Conservation (phyloP, 495 filamentous ascomycete genomes). For the Chaetomium fimeti region DNA sequence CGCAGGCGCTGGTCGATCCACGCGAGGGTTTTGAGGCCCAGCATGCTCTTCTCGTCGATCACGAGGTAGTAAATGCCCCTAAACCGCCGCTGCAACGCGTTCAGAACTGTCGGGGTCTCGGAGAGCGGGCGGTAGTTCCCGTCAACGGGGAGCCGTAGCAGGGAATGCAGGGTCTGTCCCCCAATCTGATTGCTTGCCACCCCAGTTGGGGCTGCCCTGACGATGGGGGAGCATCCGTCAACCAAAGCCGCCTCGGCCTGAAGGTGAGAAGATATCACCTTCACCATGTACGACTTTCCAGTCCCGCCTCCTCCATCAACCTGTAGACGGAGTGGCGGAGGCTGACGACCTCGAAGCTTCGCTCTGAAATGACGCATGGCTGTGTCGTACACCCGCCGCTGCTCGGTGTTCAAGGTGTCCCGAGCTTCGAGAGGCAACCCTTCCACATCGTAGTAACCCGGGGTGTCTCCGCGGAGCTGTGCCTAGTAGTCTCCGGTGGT, state of each 20-base stretch:
- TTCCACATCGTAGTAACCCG: constrained; percentile 6
- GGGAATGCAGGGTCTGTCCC: constrained; percentile 9
- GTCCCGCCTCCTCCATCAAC: constrained; percentile 8
- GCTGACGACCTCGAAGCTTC: not conserved
- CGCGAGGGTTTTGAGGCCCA: constrained; percentile 8
- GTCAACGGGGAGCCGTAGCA: constrained; percentile 4
- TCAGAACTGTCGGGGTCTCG: constrained; percentile 1
- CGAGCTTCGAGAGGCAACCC: constrained; percentile 4
- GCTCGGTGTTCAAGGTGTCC: constrained; percentile 7
- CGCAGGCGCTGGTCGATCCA: constrained; percentile 13
- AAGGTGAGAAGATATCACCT: constrained; percentile 11
- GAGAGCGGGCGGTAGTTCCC: constrained; percentile 6
- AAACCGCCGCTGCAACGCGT: constrained; percentile 8
- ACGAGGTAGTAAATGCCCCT: constrained; percentile 11
- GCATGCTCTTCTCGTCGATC: constrained; percentile 12
- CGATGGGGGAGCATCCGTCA: constrained; percentile 1
- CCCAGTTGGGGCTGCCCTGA: constrained; percentile 11
- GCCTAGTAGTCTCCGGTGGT: constrained; percentile 8
- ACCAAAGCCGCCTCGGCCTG: constrained; percentile 4
- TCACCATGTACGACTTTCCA: constrained; percentile 13
- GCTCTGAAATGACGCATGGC: constrained; percentile 9
- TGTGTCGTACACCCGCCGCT: constrained; percentile 12
- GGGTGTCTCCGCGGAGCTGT: constrained; percentile 5
- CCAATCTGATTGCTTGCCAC: constrained; percentile 9
- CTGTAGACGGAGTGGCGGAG: constrained; percentile 6